These are phyloP conservation scores for Secale cereale DNA, from an alignment of 176 grass and related monocot species.

Conservation along the genomic window DNA sequence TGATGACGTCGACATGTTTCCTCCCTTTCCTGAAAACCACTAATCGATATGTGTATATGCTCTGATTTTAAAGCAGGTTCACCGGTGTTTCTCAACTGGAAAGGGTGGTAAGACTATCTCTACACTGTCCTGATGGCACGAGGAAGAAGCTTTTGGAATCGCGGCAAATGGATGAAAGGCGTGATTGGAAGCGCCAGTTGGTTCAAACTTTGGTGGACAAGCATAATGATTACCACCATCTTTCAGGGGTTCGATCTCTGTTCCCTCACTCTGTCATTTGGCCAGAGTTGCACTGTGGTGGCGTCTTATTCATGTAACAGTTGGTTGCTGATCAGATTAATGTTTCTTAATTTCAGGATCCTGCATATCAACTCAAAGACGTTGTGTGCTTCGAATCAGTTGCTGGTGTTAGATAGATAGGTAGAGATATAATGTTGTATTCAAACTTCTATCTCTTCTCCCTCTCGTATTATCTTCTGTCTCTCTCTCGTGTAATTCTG, in stretches of 20 bases:
- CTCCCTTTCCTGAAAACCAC: background rate
- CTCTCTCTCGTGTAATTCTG: no score
- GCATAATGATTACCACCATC: background rate
- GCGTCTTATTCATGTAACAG: background rate
- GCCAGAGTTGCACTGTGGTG: background rate
- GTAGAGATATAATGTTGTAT: no score
- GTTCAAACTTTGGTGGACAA: background rate
- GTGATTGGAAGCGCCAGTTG: background rate
- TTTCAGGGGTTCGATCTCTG: background rate
- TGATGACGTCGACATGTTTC: no score
- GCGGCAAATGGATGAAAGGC: background rate
- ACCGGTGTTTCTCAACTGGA: background rate
- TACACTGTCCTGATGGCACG: background rate
- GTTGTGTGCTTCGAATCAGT: background rate
- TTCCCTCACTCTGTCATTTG: background rate
- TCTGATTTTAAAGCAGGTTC: constrained; percentile 1
- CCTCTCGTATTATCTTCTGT: no score
- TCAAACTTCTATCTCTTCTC: no score
- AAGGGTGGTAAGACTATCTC: background rate
- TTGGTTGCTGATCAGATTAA: background rate
- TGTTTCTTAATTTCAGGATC: background rate
- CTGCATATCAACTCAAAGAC: background rate
- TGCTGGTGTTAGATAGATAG: background rate
- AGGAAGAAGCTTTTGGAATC: constrained; percentile 1
- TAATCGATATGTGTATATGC: background rate